phyloP scores from a whole-genome alignment of 257 asterid genomes.

The Solanum verrucosum region DNA sequence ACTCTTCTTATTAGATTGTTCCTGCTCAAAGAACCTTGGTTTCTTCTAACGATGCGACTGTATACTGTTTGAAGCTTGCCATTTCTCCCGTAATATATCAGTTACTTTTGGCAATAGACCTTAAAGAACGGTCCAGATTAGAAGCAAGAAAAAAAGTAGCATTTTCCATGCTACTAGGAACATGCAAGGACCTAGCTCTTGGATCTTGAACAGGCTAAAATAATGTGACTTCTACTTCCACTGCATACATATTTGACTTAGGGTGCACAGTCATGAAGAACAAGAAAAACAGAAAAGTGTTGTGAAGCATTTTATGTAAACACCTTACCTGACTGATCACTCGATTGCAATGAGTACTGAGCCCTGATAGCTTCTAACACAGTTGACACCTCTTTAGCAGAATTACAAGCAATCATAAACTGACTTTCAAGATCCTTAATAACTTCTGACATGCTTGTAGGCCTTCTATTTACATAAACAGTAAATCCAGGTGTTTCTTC shows the following conservation, averaged over 20 bases:
- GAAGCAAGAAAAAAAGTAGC: background rate
- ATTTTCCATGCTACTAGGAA: background rate
- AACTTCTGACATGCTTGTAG: slow-evolving; percentile 87
- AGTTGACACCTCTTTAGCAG: slow-evolving; percentile 66
- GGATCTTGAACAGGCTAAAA: background rate
- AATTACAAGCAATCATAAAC: slow-evolving; percentile 58
- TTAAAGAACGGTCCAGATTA: background rate
- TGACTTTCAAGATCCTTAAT: slow-evolving; percentile 85
- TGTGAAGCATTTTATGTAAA: background rate
- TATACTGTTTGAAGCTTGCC: background rate
- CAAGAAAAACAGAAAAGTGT: background rate
- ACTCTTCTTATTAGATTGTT: background rate
- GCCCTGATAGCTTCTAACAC: slow-evolving; percentile 74
- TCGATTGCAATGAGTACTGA: slow-evolving; percentile 46
- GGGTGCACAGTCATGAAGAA: background rate
- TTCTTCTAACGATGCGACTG: background rate
- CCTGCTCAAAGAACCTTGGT: background rate
- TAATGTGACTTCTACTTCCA: background rate
- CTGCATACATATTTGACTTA: background rate
- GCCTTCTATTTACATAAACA: slow-evolving; percentile 72
- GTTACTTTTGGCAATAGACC: background rate
- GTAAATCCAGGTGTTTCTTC: slow-evolving; percentile 88
- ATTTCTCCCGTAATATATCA: background rate
- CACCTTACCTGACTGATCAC: slow-evolving; percentile 56
- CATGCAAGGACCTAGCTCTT: background rate